phyloP scores from a whole-genome alignment of 805 yeast genomes.

The Jamesozyma jinghongensis region DNA sequence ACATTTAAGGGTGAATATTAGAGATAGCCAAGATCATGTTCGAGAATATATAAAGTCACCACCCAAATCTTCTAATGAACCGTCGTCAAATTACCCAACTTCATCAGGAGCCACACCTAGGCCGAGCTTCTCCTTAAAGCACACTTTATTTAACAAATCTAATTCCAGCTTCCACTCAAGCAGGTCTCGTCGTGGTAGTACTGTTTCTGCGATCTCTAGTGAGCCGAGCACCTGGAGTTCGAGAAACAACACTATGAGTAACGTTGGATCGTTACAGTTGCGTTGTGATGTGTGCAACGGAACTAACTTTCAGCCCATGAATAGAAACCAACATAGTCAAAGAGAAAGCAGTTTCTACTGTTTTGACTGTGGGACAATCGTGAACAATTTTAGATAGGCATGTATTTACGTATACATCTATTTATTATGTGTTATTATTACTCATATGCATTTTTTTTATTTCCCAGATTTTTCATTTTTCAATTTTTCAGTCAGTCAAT shows the following conservation, averaged over 20 bases:
- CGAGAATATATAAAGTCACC: too few relatives aligned
- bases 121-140: slow-evolving; percentile 13
- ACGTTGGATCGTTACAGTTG: slow-evolving; percentile 1
- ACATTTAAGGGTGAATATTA: neutral
- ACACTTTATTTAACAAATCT: slow-evolving; percentile 11
- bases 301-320: slow-evolving; percentile 13
- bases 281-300: slow-evolving; percentile 25
- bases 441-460: neutral
- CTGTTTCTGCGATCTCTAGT: neutral
- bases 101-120: slow-evolving; percentile 3
- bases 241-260: slow-evolving; percentile 2
- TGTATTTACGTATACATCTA: neutral
- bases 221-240: neutral
- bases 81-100: neutral
- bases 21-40: too few relatives aligned
- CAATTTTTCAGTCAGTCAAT: too few relatives aligned
- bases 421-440: neutral
- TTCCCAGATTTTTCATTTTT: too few relatives aligned
- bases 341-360: slow-evolving; percentile 16
- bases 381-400: slow-evolving; percentile 18
- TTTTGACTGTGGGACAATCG: slow-evolving; percentile 23
- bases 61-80: too few relatives aligned
- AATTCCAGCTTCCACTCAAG: slow-evolving; percentile 8
- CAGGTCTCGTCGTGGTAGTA: slow-evolving; percentile 1
- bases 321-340: slow-evolving; percentile 5